phyloP scores from a whole-genome alignment of 2,329 filamentous ascomycete species.

The Pseudocercospora pini-densiflorae region DNA sequence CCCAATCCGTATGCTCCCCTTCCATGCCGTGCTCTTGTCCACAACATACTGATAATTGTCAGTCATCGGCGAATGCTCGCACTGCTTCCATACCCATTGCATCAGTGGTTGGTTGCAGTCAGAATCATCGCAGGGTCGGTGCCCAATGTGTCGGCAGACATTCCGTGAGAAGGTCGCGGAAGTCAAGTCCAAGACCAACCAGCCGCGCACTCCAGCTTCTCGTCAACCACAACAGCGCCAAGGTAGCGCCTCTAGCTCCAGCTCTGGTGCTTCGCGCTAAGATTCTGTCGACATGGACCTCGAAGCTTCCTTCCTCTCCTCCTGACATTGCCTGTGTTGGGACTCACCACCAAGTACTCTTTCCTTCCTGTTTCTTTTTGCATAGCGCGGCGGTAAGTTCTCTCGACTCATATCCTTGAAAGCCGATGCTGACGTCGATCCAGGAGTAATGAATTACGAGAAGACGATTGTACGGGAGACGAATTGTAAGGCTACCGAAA shows the following conservation, averaged over 20 bases:
- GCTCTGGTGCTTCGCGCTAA: constrained; percentile 10
- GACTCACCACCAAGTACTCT: not conserved
- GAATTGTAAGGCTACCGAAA: not conserved
- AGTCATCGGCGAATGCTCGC: constrained; percentile 97
- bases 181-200: constrained; percentile 7
- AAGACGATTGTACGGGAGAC: constrained; percentile 7
- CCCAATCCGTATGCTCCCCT: constrained; percentile 71
- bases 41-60: constrained; percentile 18
- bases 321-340: not conserved
- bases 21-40: constrained; percentile 24
- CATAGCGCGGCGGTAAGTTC: not conserved
- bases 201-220: constrained; percentile 19
- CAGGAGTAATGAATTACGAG: not conserved
- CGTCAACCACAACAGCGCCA: constrained; percentile 8
- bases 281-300: not conserved
- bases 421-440: not conserved
- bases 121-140: constrained; percentile 89
- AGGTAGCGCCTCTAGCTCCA: constrained; percentile 2
- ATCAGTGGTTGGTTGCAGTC: constrained; percentile 96
- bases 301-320: not conserved
- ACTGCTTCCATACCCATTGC: constrained; percentile 99
- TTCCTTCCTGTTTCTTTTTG: not conserved
- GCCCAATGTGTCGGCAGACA: constrained; percentile 96
- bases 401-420: not conserved
- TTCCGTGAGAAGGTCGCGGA: constrained; percentile 41